phyloP scores from a whole-genome alignment of 192 early-diverging fungal species.

The Coemansia sp. region DNA sequence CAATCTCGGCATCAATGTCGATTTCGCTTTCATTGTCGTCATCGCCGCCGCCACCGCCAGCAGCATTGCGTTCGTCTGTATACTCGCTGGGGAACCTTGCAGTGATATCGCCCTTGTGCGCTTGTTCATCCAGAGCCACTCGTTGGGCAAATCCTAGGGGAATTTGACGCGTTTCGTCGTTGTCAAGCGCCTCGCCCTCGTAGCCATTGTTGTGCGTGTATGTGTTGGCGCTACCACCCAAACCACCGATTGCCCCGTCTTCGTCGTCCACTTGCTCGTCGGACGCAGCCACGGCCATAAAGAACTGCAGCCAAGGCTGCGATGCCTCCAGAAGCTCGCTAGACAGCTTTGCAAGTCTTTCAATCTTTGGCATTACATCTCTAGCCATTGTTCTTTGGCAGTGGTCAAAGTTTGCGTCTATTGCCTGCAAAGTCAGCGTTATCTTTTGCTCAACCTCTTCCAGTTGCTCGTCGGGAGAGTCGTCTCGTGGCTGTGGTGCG shows the following conservation, averaged over 20 bases:
- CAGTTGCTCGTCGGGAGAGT: slow-evolving; percentile 43
- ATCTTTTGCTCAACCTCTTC: slow-evolving; percentile 58
- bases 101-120: slow-evolving; percentile 41
- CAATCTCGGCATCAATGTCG: slow-evolving; percentile 52
- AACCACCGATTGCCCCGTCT: background rate
- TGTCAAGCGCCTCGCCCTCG: background rate
- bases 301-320: slow-evolving; percentile 57
- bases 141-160: slow-evolving; percentile 27
- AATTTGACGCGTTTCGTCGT: slow-evolving; percentile 17
- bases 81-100: slow-evolving; percentile 40
- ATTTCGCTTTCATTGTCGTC: background rate
- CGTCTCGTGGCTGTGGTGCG: background rate
- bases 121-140: slow-evolving; percentile 31
- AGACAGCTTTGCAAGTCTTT: slow-evolving; percentile 40
- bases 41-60: slow-evolving; percentile 16
- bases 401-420: slow-evolving; percentile 57
- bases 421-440: slow-evolving; percentile 48
- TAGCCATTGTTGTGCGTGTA: slow-evolving; percentile 9
- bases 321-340: slow-evolving; percentile 49
- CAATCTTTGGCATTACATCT: slow-evolving; percentile 54
- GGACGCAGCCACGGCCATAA: slow-evolving; percentile 50
- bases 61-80: background rate
- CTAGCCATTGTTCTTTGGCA: slow-evolving; percentile 54
- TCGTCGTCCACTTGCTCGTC: slow-evolving; percentile 26
- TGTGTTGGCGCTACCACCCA: background rate